Evolutionary conservation across 2,329 filamentous ascomycete genomes (phyloP).

Genomic region (Beauveria australis): DNA sequence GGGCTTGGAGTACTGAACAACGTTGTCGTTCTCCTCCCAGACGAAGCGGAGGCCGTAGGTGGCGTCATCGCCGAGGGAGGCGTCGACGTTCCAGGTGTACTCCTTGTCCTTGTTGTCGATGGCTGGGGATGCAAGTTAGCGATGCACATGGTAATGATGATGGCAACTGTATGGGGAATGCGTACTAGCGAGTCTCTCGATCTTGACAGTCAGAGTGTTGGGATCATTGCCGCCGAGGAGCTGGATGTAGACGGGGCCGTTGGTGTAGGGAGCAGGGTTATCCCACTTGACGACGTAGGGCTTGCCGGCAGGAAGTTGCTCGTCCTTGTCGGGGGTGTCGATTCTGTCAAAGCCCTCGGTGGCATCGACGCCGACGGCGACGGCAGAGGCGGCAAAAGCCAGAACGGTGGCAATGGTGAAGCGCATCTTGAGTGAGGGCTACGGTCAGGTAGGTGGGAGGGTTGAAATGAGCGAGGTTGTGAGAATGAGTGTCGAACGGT

Average conservation of each 20-base stretch:
- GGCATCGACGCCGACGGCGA: conserved; percentile 34
- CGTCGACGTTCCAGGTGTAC: conserved; percentile 44
- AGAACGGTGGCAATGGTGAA: conserved; percentile 42
- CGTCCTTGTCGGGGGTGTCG: conserved; percentile 34
- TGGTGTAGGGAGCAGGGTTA: conserved; percentile 30
- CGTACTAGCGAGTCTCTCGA: conserved; percentile 43
- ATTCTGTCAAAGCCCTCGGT: conserved; percentile 49
- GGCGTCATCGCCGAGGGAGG: conserved; percentile 33
- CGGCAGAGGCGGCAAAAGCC: conserved; percentile 41
- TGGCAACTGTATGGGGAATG: conserved; percentile 13
- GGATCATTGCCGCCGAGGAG: conserved; percentile 45
- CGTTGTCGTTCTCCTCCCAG: conserved; percentile 35
- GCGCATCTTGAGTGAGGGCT: conserved; percentile 40
- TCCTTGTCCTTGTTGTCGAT: conserved; percentile 36
- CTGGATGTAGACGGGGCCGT: conserved; percentile 39
- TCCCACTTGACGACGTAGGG: conserved; percentile 45
- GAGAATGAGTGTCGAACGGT: not conserved
- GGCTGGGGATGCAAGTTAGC: not conserved
- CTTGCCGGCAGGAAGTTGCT: conserved; percentile 39
- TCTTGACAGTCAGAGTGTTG: conserved; percentile 29
- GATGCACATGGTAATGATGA: not conserved
- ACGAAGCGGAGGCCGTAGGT: conserved; percentile 52
- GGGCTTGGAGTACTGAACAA: conserved; percentile 56
- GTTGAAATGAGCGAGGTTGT: not conserved
- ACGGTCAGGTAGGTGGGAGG: not conserved